Percentiles rank a stretch among this genome's conserved stretches.
Conservation (phyloP, 768 basidiomycete species). For the Lactarius sp. region DNA sequence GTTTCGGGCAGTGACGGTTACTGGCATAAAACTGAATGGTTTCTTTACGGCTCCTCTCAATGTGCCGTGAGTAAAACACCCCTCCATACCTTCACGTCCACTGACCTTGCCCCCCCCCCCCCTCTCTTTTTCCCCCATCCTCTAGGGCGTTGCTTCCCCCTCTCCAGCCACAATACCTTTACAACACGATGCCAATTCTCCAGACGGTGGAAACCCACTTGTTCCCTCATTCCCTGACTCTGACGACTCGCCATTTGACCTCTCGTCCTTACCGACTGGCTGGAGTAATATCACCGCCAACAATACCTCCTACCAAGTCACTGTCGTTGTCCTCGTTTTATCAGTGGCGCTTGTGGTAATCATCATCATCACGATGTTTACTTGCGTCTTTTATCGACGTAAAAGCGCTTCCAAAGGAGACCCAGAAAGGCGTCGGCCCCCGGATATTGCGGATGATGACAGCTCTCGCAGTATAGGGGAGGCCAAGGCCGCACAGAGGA, state of each 20-base stretch:
- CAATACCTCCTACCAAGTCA: constrained; percentile 6
- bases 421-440: constrained; percentile 41
- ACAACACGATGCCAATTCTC: not conserved
- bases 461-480: constrained; percentile 36
- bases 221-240: not conserved
- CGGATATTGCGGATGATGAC: constrained; percentile 30
- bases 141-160: not conserved
- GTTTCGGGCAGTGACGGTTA: constrained; percentile 23
- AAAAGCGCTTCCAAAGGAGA: constrained; percentile 41
- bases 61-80: constrained; percentile 42
- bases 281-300: constrained; percentile 17
- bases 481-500: constrained; percentile 46
- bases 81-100: not conserved
- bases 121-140: constrained; percentile 23
- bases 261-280: constrained; percentile 28
- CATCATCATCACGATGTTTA: constrained; percentile 57
- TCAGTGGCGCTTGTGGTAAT: constrained; percentile 58
- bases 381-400: constrained; percentile 58
- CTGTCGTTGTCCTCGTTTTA: constrained; percentile 41
- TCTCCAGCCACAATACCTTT: not conserved
- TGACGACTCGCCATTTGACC: constrained; percentile 3
- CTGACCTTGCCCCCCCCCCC: constrained; percentile 34
- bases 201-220: constrained; percentile 14
- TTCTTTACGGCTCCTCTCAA: constrained; percentile 67
- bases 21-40: constrained; percentile 38